Base-by-base conservation (phyloP, 768 basidiomycete genomes). In the Mrakia frigida region DNA sequence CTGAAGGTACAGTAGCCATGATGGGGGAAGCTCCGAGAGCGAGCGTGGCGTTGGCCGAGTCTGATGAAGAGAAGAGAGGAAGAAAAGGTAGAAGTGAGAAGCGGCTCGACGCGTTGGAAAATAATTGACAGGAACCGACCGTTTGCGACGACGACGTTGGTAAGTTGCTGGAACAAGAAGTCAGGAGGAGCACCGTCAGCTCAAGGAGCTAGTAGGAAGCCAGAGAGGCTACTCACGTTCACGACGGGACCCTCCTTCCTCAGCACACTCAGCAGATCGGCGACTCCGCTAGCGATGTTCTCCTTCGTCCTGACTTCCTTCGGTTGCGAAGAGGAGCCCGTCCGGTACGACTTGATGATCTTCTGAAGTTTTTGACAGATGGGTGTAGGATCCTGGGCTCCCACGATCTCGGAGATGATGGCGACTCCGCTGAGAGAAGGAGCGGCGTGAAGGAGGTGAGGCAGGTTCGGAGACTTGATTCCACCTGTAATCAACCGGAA, bases 1-100 rank as follows among this genome's bases (percentile, higher is more conserved):
- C 95, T 76, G 87, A 86, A 0, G 90, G 87, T 33, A 90, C 89
- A 28, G 91, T 90, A 3, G 94, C 92, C 95, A 98, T 98, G 81
- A 98, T 94, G 0, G 95, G 95, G 77, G 92, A 94, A 21, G 89
- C 93, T 25, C 92, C 91, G 6, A 97, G 81, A 0, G 93, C 92
- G 9, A 98, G 86, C 2, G 94, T 96, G 1, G 91, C 87, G 81
- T 96, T 97, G 31, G 94, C 93, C 6, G 91, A 92, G 84, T 95
- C 94, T 73, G 53, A 0, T 10, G 68, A 16, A 23, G 28, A 14
- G 23, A 10, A 7, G 39, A 25, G 31, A 31, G 68, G 37, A 25
- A 35, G 35, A 28, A 46, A 3, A 10, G 41, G 6, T 13, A 31
- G 31, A 33, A 67, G 7, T 33, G 11, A 11, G 25, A 41, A 33